Conservation (phyloP, 495 filamentous ascomycete species). For the Tuber borchii region DNA sequence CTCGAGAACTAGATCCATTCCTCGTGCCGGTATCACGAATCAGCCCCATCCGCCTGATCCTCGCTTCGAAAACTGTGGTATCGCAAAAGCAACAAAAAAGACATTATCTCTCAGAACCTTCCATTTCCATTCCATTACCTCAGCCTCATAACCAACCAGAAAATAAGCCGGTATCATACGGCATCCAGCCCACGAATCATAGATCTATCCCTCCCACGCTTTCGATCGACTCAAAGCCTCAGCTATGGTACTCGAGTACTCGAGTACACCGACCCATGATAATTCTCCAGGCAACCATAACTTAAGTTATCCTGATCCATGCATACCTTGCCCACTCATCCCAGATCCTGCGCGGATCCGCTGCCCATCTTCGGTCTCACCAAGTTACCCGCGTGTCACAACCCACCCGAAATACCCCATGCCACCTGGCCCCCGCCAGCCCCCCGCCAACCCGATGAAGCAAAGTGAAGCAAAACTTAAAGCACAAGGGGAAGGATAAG, state of each 20-base stretch:
- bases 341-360: neutral
- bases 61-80: neutral
- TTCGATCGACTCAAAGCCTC: neutral
- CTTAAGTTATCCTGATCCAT: neutral
- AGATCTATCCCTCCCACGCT: neutral
- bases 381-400: neutral
- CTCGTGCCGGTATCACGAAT: neutral
- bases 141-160: neutral
- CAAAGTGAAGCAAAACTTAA: neutral
- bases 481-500: neutral
- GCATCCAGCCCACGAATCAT: neutral
- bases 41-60: neutral
- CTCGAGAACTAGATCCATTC: neutral
- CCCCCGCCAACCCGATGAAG: neutral
- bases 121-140: neutral
- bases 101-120: neutral
- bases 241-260: neutral
- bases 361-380: neutral
- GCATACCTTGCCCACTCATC: neutral
- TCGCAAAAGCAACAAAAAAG: neutral
- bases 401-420: neutral
- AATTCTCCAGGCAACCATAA: neutral
- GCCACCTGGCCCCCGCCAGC: neutral
- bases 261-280: neutral
- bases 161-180: neutral